Conservation (phyloP, 2,329 filamentous ascomycete genomes). For the Aspergillus fructus region DNA sequence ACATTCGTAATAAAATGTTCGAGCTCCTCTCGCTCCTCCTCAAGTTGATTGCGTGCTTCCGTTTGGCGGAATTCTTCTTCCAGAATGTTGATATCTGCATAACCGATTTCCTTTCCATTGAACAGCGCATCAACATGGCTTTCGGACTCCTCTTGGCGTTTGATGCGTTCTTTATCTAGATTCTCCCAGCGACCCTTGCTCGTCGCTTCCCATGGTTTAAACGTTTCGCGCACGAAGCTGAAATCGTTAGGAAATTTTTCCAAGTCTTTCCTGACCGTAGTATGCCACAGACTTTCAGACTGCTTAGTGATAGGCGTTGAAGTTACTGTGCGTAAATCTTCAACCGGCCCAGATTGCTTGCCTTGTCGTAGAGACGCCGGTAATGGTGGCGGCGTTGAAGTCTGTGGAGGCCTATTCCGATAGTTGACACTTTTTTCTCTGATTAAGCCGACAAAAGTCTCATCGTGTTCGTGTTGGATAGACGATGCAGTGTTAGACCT, state of each 20-base stretch:
- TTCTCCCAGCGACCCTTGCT: slow-evolving; percentile 45
- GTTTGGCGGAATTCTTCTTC: slow-evolving; percentile 56
- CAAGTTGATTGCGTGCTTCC: slow-evolving; percentile 52
- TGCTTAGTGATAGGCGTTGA: slow-evolving; percentile 34
- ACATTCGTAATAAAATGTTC: slow-evolving; percentile 51
- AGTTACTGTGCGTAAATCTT: slow-evolving; percentile 37
- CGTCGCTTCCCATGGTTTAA: slow-evolving; percentile 48
- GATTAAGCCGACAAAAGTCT: slow-evolving; percentile 50
- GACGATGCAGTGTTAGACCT: slow-evolving; percentile 19
- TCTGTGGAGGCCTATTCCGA: slow-evolving; percentile 26
- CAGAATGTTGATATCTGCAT: slow-evolving; percentile 55
- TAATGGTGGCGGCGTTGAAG: slow-evolving; percentile 26
- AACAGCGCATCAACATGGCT: slow-evolving; percentile 55
- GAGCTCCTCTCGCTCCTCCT: slow-evolving; percentile 54
- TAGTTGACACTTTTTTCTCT: slow-evolving; percentile 47
- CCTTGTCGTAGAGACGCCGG: slow-evolving; percentile 34
- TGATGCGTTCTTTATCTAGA: slow-evolving; percentile 49
- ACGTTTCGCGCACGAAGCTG: slow-evolving; percentile 41
- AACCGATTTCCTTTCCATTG: slow-evolving; percentile 57
- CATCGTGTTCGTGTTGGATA: slow-evolving; percentile 36
- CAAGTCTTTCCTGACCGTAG: slow-evolving; percentile 33
- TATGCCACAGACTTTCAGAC: slow-evolving; percentile 34
- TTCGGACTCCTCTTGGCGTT: slow-evolving; percentile 54
- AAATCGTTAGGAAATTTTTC: slow-evolving; percentile 43
- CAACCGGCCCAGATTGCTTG: slow-evolving; percentile 26